Evolutionary conservation across 2,329 filamentous ascomycete species (phyloP).

Genomic region (Botrytis galanthina): DNA sequence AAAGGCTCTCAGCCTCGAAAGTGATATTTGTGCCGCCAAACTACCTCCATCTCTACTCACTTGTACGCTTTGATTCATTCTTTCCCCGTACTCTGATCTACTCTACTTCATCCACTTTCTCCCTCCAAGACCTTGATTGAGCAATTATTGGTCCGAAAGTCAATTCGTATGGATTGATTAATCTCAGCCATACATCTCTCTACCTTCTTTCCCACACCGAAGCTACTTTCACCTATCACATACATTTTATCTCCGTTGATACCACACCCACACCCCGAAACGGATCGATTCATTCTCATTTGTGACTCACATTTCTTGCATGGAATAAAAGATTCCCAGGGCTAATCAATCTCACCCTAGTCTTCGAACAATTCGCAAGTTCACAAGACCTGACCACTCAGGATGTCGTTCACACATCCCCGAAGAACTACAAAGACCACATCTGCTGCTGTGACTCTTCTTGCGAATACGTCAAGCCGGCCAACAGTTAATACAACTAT

Average conservation of each 20-base stretch:
- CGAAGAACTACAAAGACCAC: constrained; percentile 41
- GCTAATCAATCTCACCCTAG: constrained; percentile 34
- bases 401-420: constrained; percentile 38
- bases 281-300: constrained; percentile 15
- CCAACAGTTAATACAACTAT: constrained; percentile 54
- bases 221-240: background rate
- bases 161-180: constrained; percentile 2
- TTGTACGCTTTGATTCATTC: constrained; percentile 1
- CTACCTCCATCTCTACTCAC: background rate
- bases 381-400: constrained; percentile 33
- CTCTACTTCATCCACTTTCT: background rate
- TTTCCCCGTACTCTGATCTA: background rate
- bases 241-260: constrained; percentile 4
- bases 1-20: constrained; percentile 5
- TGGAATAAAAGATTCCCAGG: constrained; percentile 28
- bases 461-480: constrained; percentile 44
- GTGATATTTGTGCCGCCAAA: background rate
- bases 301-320: constrained; percentile 36
- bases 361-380: constrained; percentile 24
- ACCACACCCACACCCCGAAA: constrained; percentile 9
- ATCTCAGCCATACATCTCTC: background rate
- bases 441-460: constrained; percentile 45
- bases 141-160: constrained; percentile 5
- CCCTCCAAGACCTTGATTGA: background rate
- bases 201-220: background rate